Evolutionary conservation across 192 early-diverging fungal genomes (phyloP).

Genomic region (Entomortierella beljakovae): DNA sequence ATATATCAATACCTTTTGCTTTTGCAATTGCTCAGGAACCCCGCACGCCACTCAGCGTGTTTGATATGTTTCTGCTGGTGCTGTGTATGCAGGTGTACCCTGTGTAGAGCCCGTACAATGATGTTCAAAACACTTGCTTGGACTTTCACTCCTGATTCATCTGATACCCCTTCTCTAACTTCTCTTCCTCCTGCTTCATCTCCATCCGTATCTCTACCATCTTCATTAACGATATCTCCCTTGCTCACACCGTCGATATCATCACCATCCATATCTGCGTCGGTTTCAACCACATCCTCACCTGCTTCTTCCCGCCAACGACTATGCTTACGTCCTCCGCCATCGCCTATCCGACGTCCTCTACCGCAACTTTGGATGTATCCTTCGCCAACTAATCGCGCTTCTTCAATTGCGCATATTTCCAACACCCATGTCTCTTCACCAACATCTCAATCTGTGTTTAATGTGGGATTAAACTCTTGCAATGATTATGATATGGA

Average conservation of each 20-base stretch:
- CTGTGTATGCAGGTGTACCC: slow-evolving; percentile 10
- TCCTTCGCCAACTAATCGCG: slow-evolving; percentile 1
- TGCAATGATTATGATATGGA: slow-evolving; percentile 1
- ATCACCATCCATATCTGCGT: not conserved
- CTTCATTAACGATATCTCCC: not conserved
- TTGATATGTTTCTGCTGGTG: slow-evolving; percentile 23
- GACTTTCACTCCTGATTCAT: slow-evolving; percentile 5
- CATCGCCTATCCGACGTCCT: slow-evolving; percentile 26
- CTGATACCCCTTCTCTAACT: slow-evolving; percentile 7
- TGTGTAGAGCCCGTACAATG: slow-evolving; percentile 21
- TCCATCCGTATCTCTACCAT: not conserved
- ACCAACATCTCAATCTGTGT: not conserved
- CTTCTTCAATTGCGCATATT: not conserved
- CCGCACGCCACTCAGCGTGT: slow-evolving; percentile 19
- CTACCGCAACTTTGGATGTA: slow-evolving; percentile 35
- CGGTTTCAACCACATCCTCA: slow-evolving; percentile 6
- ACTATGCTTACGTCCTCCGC: slow-evolving; percentile 10
- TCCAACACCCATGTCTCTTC: not conserved
- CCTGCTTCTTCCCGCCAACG: slow-evolving; percentile 15
- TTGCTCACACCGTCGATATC: not conserved
- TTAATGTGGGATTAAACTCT: not conserved
- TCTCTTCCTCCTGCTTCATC: slow-evolving; percentile 14
- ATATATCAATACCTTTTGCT: too few relatives aligned
- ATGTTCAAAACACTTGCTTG: slow-evolving; percentile 22
- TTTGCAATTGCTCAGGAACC: too few relatives aligned